Conservation (phyloP, 306 rosid species). For the Hippophae rhamnoides region DNA sequence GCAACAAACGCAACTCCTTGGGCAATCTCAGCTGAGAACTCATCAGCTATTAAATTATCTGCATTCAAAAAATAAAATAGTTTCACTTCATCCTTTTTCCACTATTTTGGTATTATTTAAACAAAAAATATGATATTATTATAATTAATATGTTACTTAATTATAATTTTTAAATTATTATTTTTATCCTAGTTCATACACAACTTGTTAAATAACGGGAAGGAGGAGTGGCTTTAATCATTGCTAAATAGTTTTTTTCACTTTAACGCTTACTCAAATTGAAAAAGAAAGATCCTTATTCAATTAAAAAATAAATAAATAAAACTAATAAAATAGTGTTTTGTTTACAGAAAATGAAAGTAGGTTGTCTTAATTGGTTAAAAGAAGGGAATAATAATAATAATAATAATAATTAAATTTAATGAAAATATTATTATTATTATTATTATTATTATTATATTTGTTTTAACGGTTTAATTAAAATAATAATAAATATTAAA, state of each 20-base stretch:
- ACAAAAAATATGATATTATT: too few species aligned
- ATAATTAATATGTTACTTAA: too few species aligned
- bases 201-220: neutral
- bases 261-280: conserved; percentile 43
- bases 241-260: conserved; percentile 20
- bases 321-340: conserved; percentile 7
- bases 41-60: conserved; percentile 93
- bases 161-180: too few species aligned
- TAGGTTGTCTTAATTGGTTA: neutral
- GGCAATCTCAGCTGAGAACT: conserved; percentile 88
- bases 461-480: too few species aligned
- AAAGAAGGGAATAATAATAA: too few species aligned
- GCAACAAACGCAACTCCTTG: conserved; percentile 88
- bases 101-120: neutral
- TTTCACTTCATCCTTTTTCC: neutral
- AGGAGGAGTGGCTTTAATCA: conserved; percentile 37
- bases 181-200: too few species aligned
- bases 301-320: conserved; percentile 8
- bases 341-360: conserved; percentile 2
- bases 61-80: conserved; percentile 4
- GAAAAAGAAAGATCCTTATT: conserved; percentile 62
- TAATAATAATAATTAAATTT: too few species aligned
- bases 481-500: too few species aligned
- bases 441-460: too few species aligned
- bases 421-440: too few species aligned